Conservation (phyloP, 495 filamentous ascomycete genomes). For the Cryomyces minteri region DNA sequence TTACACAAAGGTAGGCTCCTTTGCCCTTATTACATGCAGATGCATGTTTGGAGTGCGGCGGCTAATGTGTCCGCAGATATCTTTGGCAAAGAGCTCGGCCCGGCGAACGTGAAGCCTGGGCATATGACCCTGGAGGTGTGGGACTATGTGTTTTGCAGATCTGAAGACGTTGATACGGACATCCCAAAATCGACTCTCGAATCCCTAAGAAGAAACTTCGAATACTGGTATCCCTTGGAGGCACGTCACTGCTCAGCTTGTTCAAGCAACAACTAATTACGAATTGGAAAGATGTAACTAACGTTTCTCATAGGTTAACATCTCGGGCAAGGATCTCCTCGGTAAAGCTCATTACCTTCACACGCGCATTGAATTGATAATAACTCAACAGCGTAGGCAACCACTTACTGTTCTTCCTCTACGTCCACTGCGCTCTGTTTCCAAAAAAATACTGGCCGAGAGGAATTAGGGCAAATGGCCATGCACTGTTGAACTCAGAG, state of each 20-base stretch:
- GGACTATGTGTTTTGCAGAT: conserved; percentile 76
- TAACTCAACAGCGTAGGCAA: no score
- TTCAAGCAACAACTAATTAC: conserved; percentile 31
- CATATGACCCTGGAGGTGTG: conserved; percentile 95
- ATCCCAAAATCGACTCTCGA: conserved; percentile 55
- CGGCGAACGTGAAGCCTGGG: conserved; percentile 47
- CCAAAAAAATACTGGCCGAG: conserved; percentile 70
- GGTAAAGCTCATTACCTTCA: conserved; percentile 28
- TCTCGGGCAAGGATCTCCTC: conserved; percentile 60
- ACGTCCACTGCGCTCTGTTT: conserved; percentile 86
- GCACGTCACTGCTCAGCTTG: conserved; percentile 30
- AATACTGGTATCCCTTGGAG: conserved; percentile 94
- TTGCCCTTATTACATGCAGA: no score
- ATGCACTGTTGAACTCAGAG: conserved; percentile 82
- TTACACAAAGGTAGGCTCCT: conserved; percentile 32
- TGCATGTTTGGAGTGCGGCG: no score
- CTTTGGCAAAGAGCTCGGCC: conserved; percentile 55
- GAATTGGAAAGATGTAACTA: conserved; percentile 4
- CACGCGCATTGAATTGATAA: no score
- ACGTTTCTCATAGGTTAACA: no score
- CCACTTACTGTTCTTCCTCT: conserved; percentile 91
- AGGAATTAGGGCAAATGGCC: conserved; percentile 72
- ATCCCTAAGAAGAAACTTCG: conserved; percentile 73
- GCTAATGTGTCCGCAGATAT: conserved; percentile 30
- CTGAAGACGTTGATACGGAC: conserved; percentile 41